Conservation (phyloP, 2,329 filamentous ascomycete species). For the Didymella keratinophila region DNA sequence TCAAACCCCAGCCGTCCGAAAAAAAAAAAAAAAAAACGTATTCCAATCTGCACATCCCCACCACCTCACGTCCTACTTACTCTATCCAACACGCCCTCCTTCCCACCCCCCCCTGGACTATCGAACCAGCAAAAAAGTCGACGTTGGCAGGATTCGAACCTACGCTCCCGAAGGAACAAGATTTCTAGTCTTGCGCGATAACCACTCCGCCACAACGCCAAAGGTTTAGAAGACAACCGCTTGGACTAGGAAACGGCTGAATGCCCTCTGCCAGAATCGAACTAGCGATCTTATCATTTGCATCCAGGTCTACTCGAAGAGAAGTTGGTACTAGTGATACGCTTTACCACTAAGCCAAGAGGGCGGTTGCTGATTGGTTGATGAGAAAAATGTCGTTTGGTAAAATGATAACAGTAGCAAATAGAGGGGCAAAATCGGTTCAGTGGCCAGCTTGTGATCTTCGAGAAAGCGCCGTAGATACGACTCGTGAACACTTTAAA, state of each 20-base stretch:
- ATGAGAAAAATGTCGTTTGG: too few species aligned
- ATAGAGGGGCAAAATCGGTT: too few species aligned
- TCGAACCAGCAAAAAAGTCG: slow-evolving; percentile 32
- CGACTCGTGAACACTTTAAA: not conserved
- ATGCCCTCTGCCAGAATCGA: slow-evolving; percentile 22
- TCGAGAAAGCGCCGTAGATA: too few species aligned
- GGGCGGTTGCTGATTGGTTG: slow-evolving; percentile 21
- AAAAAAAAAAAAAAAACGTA: too few species aligned
- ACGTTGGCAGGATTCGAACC: slow-evolving; percentile 33
- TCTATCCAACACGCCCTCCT: too few species aligned
- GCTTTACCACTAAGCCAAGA: slow-evolving; percentile 26
- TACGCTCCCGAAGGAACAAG: slow-evolving; percentile 5
- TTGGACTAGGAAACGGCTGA: slow-evolving; percentile 12
- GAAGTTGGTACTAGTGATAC: slow-evolving; percentile 17
- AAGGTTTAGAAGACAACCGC: slow-evolving; percentile 2
- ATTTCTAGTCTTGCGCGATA: slow-evolving; percentile 37
- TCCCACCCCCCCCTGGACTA: too few species aligned
- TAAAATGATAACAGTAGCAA: too few species aligned
- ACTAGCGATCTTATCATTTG: slow-evolving; percentile 24
- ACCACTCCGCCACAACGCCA: slow-evolving; percentile 51
- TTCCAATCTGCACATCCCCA: too few species aligned
- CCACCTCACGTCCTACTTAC: too few species aligned
- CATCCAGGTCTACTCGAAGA: not conserved
- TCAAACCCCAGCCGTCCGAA: too few species aligned
- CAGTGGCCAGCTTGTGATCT: too few species aligned